phyloP scores from a whole-genome alignment of 108 stramenopile genomes.

The Conticribra guillardii region DNA sequence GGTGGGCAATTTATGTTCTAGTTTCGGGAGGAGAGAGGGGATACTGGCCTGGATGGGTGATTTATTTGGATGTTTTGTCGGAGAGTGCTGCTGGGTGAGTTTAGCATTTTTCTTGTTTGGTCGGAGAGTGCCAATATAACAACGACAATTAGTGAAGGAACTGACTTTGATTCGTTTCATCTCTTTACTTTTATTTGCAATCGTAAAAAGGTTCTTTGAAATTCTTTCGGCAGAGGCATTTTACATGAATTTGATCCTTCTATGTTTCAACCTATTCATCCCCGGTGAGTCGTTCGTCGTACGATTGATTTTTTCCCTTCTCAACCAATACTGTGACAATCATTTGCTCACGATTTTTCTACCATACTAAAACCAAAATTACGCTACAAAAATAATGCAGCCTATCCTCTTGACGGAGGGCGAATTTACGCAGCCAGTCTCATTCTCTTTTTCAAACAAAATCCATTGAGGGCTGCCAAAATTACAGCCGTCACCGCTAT shows the following conservation, averaged over 20 bases:
- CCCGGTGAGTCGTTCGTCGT: slow-evolving; percentile 21
- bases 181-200: too few relatives aligned
- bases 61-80: slow-evolving; percentile 23
- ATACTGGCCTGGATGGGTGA: slow-evolving; percentile 12
- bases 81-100: slow-evolving; percentile 36
- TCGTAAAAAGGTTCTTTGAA: slow-evolving; percentile 46
- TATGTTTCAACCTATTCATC: slow-evolving; percentile 41
- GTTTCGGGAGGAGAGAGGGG: slow-evolving; percentile 15
- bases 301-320: not conserved
- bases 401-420: slow-evolving; percentile 44
- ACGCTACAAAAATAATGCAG: not conserved
- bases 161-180: too few relatives aligned
- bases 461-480: slow-evolving; percentile 30
- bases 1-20: slow-evolving; percentile 37
- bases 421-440: slow-evolving; percentile 48
- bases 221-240: slow-evolving; percentile 36
- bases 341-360: too few relatives aligned
- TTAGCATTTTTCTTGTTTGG: not conserved
- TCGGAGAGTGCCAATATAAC: too few relatives aligned
- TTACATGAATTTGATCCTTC: slow-evolving; percentile 36
- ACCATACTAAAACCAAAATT: not conserved
- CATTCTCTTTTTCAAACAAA: slow-evolving; percentile 22
- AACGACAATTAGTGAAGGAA: too few relatives aligned
- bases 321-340: not conserved
- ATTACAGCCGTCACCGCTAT: slow-evolving; percentile 44